Evolutionary conservation across 495 filamentous ascomycete genomes (phyloP).

Genomic region (Thermochaetoides thermophila): DNA sequence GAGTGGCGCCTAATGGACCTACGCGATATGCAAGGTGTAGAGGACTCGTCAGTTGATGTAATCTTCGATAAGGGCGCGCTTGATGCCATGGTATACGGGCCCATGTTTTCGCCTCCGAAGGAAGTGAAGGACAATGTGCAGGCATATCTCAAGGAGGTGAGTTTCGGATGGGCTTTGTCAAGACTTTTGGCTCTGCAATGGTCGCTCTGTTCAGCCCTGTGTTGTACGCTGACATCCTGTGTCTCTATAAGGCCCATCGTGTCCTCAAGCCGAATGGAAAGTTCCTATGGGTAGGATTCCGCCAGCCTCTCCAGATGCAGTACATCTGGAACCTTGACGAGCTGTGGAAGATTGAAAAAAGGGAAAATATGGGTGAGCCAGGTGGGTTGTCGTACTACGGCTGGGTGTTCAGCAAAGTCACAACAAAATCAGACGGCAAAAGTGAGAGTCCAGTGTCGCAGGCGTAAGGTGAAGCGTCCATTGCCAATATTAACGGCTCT

Average conservation of each 20-base stretch:
- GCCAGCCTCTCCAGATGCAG: constrained; percentile 46
- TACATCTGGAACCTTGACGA: constrained; percentile 31
- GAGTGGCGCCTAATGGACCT: constrained; percentile 40
- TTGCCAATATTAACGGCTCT: too few relatives aligned
- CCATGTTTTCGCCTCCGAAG: constrained; percentile 40
- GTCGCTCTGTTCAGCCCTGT: not conserved
- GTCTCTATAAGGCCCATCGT: constrained; percentile 32
- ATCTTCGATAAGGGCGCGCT: constrained; percentile 49
- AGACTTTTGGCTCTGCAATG: not conserved
- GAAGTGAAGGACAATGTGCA: constrained; percentile 36
- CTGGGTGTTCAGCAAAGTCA: constrained; percentile 28
- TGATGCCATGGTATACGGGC: constrained; percentile 47
- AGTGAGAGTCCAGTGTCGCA: too few relatives aligned
- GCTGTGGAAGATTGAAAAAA: constrained; percentile 29
- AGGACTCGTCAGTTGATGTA: constrained; percentile 31
- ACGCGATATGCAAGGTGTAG: constrained; percentile 28
- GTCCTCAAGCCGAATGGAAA: constrained; percentile 38
- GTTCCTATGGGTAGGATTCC: constrained; percentile 43
- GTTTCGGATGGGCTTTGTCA: too few relatives aligned
- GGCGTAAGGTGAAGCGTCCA: too few relatives aligned
- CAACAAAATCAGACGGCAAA: too few relatives aligned
- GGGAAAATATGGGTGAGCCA: constrained; percentile 24
- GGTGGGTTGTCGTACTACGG: constrained; percentile 37
- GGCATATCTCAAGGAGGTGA: constrained; percentile 34
- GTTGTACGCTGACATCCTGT: not conserved